These are phyloP conservation scores for Chlorophyllum brunneum DNA, from an alignment of 768 basidiomycete genomes.

Conservation along the genomic window DNA sequence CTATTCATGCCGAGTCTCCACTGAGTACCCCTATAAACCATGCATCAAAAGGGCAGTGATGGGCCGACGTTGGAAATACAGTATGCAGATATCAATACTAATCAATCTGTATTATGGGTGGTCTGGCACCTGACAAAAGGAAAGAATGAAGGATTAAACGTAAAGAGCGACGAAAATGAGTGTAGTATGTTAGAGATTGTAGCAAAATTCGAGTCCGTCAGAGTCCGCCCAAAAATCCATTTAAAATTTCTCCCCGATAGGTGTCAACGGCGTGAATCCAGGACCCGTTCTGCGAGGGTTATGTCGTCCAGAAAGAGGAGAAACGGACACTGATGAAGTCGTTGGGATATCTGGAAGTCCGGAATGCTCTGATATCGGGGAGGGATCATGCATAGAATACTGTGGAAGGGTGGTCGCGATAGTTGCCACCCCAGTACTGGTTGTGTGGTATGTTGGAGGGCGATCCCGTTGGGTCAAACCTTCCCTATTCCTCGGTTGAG, in stretches of 20 bases:
- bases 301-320: neutral
- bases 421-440: neutral
- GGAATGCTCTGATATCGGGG: constrained; percentile 4
- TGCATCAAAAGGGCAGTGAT: no score
- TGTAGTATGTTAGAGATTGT: no score
- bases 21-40: no score
- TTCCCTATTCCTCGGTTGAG: neutral
- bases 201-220: no score
- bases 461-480: neutral
- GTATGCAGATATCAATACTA: no score
- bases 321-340: neutral
- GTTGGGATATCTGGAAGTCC: neutral
- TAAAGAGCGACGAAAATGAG: neutral
- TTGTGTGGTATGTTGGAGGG: constrained; percentile 5
- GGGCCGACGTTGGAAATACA: no score
- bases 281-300: neutral
- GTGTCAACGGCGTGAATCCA: neutral
- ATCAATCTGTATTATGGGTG: no score
- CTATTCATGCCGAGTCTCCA: no score
- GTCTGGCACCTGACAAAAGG: no score
- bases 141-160: no score
- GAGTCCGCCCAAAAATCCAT: neutral
- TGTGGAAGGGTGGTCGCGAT: constrained; percentile 4
- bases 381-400: constrained; percentile 2
- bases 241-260: constrained; percentile 5